These are phyloP conservation scores for Ceratocystis destructans DNA, from an alignment of 2,329 filamentous ascomycete species.

Conservation along the genomic window DNA sequence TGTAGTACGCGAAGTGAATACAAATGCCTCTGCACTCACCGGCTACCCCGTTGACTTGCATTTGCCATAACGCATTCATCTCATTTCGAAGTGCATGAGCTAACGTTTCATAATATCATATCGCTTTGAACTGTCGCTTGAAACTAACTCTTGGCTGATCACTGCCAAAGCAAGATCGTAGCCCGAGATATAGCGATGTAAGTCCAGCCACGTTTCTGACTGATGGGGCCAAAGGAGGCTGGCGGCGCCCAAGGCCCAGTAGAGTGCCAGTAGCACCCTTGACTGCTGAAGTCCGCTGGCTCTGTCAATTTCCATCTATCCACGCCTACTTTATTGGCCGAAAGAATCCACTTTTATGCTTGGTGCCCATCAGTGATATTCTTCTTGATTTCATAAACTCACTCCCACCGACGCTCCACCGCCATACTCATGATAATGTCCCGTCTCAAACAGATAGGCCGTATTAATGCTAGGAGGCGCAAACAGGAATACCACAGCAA, in stretches of 20 bases:
- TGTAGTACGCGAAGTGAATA: no score
- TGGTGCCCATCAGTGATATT: no score
- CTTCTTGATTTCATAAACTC: no score
- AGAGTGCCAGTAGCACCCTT: background rate
- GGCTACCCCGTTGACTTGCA: no score
- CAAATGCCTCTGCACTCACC: no score
- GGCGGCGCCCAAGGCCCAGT: background rate
- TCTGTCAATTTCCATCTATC: background rate
- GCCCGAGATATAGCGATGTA: background rate
- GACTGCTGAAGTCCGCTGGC: background rate
- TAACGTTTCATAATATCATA: background rate
- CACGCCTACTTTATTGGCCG: no score
- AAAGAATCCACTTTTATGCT: no score
- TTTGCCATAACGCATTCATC: background rate
- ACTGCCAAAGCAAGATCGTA: background rate
- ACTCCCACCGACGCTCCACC: no score
- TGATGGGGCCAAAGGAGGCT: background rate
- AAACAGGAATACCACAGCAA: no score
- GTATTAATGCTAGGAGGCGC: no score
- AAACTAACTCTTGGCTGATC: background rate
- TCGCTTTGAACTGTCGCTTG: background rate
- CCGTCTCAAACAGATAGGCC: no score
- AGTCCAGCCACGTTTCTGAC: background rate
- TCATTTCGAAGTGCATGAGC: conserved; percentile 1
- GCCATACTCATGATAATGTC: no score